Evolutionary conservation across 2,329 filamentous ascomycete genomes (phyloP).

Genomic region (Colletotrichum echinochloae): DNA sequence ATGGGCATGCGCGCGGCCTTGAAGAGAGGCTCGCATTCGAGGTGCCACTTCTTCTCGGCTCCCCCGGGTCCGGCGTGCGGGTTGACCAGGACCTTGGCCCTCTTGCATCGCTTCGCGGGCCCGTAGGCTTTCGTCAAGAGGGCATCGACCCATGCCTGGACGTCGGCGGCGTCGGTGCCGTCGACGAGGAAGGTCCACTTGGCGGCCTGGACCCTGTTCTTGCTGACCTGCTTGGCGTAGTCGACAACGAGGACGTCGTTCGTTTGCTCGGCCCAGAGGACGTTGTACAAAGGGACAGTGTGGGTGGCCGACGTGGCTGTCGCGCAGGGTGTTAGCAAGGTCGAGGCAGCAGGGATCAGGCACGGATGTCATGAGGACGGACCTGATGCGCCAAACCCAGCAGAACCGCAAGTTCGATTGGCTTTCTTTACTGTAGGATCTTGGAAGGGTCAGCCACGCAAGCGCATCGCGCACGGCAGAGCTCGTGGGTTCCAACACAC

Average conservation of each 20-base stretch:
- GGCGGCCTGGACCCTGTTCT: constrained; percentile 69
- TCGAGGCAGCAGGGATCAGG: not conserved
- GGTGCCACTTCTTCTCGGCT: constrained; percentile 79
- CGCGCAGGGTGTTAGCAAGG: constrained; percentile 12
- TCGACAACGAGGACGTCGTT: constrained; percentile 74
- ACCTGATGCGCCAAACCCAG: constrained; percentile 37
- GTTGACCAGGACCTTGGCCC: constrained; percentile 90
- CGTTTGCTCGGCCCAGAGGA: constrained; percentile 82
- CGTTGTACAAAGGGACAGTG: constrained; percentile 80
- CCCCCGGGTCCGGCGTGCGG: constrained; percentile 87
- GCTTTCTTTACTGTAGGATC: constrained; percentile 35
- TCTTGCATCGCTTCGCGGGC: constrained; percentile 74
- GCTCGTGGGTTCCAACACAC: constrained; percentile 45
- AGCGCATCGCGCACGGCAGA: constrained; percentile 14
- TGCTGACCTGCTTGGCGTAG: constrained; percentile 73
- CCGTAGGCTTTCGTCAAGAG: constrained; percentile 80
- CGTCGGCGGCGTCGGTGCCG: constrained; percentile 56
- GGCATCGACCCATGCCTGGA: constrained; percentile 70
- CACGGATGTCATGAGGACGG: not conserved
- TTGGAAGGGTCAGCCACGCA: constrained; percentile 25
- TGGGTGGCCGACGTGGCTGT: constrained; percentile 40
- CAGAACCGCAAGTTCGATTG: constrained; percentile 41
- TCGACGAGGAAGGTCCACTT: constrained; percentile 67
- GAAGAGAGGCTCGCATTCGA: constrained; percentile 84
- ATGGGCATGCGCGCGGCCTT: constrained; percentile 82